Evolutionary conservation across 2,329 filamentous ascomycete genomes (phyloP), one percentile per base, ranked within the genome.

Genomic region (Epichloe aotearoae): DNA sequence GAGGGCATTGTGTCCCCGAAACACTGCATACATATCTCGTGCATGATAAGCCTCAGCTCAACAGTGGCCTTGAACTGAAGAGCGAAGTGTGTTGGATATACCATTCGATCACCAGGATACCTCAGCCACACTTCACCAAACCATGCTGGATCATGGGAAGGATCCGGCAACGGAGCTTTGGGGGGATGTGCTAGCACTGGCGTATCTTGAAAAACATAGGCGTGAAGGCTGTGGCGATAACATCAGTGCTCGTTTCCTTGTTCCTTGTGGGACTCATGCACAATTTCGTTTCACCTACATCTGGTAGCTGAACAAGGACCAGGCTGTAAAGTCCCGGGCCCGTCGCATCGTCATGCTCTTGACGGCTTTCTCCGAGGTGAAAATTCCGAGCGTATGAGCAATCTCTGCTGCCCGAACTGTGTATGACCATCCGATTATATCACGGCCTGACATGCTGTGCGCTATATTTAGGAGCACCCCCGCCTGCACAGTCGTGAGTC

Each of bases 51-150:
- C 1, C 64, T 57, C 2, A 70, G 30, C 30, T 30, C 30, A 64
- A 1, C 53, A 48, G 1, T 53, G 59, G 59, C 17, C 57, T 56
- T 0, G 63, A 62, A 30, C 52, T 54, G 42, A 69, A 61, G 3
- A 64, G 62, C 61, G 47, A 65, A 60, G 15, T 57, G 47, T 1
- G 56, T 56, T 0, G 62, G 55, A 6, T 57, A 55, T 1, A 61
- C 56, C 1, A 52, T 53, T 0, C 55, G 44, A 10, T 53, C 56
- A 5, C 58, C 34, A 0, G 68, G 67, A 49, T 70, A 71, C 19
- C 58, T 64, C 0, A 69, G 51, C 59, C 60, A 64, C 2, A 67
- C 55, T 43, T 71, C 67, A 4, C 66, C 65, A 33, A 67, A 69
- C 58, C 61, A 69, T 0, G 47, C 43, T 0, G 54, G 1, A 5